Percentiles rank a stretch among this genome's conserved stretches.
phyloP scores from a whole-genome alignment of 2,329 filamentous ascomycete genomes.

The Drechslerella stenobrocha region DNA sequence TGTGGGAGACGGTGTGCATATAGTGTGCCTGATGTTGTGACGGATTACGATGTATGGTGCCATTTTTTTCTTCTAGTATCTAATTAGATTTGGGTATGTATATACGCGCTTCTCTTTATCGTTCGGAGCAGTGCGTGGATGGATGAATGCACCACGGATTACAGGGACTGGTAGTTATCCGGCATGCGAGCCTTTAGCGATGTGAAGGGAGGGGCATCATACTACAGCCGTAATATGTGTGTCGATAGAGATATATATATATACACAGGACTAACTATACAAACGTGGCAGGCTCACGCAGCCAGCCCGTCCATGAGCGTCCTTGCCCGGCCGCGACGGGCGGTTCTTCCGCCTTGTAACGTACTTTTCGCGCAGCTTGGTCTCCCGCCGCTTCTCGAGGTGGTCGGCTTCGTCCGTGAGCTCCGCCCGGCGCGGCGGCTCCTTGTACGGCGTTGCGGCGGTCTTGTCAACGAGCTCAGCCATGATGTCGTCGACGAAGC shows the following conservation, averaged over 20 bases:
- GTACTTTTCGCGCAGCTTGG: slow-evolving; percentile 37
- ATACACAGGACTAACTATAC: background rate
- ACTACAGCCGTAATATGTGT: background rate
- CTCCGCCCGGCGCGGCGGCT: slow-evolving; percentile 33
- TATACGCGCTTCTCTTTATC: slow-evolving; percentile 1
- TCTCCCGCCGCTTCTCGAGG: slow-evolving; percentile 32
- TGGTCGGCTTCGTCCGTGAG: slow-evolving; percentile 33
- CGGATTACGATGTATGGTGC: slow-evolving; percentile 9
- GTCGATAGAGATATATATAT: background rate
- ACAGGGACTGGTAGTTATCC: slow-evolving; percentile 2
- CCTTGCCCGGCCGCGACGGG: slow-evolving; percentile 18
- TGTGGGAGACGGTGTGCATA: too few species aligned
- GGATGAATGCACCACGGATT: background rate
- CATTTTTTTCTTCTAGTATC: background rate
- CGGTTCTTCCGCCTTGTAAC: slow-evolving; percentile 5
- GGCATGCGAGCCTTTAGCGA: background rate
- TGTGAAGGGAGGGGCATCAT: too few species aligned
- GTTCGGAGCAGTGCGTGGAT: background rate
- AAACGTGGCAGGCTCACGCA: background rate
- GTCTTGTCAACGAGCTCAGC: slow-evolving; percentile 39
- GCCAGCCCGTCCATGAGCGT: background rate
- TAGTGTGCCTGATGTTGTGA: too few species aligned
- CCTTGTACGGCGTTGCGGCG: slow-evolving; percentile 44
- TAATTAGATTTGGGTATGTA: slow-evolving; percentile 6
- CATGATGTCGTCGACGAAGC: slow-evolving; percentile 34